These are phyloP conservation scores for Brassica rapa DNA, from an alignment of 345 rosid genomes.

Conservation along the genomic window DNA sequence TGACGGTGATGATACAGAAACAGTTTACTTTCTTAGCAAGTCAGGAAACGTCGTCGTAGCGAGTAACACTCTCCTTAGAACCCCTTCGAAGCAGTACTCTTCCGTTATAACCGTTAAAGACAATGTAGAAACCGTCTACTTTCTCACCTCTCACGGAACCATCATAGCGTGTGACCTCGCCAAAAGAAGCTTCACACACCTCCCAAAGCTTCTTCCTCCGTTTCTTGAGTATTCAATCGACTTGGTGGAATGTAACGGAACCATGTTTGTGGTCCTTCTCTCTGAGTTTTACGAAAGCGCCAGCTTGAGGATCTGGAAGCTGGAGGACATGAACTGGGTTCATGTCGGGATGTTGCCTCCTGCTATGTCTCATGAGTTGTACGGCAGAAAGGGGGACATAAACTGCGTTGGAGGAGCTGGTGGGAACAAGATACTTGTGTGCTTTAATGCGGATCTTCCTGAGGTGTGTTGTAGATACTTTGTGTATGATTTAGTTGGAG, in stretches of 20 bases:
- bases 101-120: constrained; percentile 58
- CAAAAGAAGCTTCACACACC: constrained; percentile 54
- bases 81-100: constrained; percentile 83
- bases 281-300: constrained; percentile 84
- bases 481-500: constrained; percentile 47
- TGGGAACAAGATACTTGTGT: constrained; percentile 63
- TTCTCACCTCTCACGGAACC: constrained; percentile 70
- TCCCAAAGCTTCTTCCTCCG: constrained; percentile 71
- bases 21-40: constrained; percentile 80
- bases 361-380: constrained; percentile 74
- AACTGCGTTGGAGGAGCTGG: constrained; percentile 69
- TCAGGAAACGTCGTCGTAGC: constrained; percentile 75
- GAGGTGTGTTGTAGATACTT: constrained; percentile 56
- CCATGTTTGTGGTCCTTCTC: constrained; percentile 63
- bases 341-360: constrained; percentile 82
- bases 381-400: constrained; percentile 71
- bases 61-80: constrained; percentile 59
- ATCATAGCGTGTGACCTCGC: constrained; percentile 69
- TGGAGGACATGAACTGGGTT: constrained; percentile 54
- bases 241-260: constrained; percentile 71
- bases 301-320: constrained; percentile 80
- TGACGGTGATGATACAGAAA: constrained; percentile 3
- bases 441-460: constrained; percentile 54
- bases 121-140: constrained; percentile 56
- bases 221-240: constrained; percentile 79